Conservation (phyloP, 2,329 filamentous ascomycete genomes). For the Alternaria sp. region DNA sequence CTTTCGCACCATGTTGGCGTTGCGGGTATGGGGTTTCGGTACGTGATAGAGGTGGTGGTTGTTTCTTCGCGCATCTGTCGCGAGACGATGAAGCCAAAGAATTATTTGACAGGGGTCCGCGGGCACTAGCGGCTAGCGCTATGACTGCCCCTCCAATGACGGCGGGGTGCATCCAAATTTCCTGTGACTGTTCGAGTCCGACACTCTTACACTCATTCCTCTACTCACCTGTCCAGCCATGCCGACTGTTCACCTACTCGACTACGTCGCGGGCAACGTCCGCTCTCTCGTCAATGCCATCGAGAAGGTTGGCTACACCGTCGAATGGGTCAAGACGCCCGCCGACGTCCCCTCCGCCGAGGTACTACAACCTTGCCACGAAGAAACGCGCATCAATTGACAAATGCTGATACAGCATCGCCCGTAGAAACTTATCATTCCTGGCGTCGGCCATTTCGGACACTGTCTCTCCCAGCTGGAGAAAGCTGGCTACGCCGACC, state of each 20-base stretch:
- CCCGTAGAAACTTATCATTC: slow-evolving; percentile 85
- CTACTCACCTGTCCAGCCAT: slow-evolving; percentile 56
- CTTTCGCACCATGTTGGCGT: slow-evolving; percentile 80
- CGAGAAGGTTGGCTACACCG: slow-evolving; percentile 90
- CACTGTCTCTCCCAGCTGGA: slow-evolving; percentile 90
- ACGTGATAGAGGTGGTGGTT: not conserved
- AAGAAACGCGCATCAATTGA: slow-evolving; percentile 36
- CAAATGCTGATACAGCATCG: slow-evolving; percentile 44
- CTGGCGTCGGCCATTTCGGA: slow-evolving; percentile 96
- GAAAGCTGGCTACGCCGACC: slow-evolving; percentile 82
- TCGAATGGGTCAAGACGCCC: slow-evolving; percentile 90
- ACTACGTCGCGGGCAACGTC: slow-evolving; percentile 97
- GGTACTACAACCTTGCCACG: slow-evolving; percentile 58
- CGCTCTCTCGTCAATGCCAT: slow-evolving; percentile 97
- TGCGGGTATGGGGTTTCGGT: too few species aligned
- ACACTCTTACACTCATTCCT: not conserved
- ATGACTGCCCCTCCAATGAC: slow-evolving; percentile 21
- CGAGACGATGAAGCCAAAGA: slow-evolving; percentile 25
- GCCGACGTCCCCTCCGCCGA: slow-evolving; percentile 86
- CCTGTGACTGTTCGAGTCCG: slow-evolving; percentile 13
- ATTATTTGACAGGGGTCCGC: slow-evolving; percentile 21
- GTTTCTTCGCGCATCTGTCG: slow-evolving; percentile 3
- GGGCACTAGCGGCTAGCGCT: slow-evolving; percentile 23
- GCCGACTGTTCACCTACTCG: slow-evolving; percentile 80
- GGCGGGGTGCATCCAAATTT: slow-evolving; percentile 22